Conservation (phyloP, 1,284 basidiomycete genomes). For the Porogramme epimiltina region DNA sequence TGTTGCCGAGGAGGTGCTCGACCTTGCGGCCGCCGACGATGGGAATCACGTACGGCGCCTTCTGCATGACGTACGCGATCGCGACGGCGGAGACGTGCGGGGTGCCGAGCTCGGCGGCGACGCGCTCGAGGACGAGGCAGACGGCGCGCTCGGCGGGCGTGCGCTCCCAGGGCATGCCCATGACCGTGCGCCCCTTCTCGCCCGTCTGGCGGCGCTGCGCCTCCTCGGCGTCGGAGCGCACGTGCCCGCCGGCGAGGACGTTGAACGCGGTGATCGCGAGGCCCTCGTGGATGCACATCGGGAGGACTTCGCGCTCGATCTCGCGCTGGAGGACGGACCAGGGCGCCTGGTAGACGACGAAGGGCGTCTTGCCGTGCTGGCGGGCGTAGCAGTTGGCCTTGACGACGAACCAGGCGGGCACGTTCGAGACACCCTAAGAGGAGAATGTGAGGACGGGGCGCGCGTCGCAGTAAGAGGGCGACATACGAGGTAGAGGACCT, state of each 20-base stretch:
- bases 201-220: conserved; percentile 24
- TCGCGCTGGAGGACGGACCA: conserved; percentile 48
- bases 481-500: conserved; percentile 39
- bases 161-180: conserved; percentile 27
- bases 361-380: conserved; percentile 46
- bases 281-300: conserved; percentile 48
- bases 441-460: neutral
- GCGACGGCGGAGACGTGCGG: conserved; percentile 14
- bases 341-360: conserved; percentile 50
- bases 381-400: conserved; percentile 53
- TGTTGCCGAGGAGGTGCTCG: conserved; percentile 46
- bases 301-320: conserved; percentile 54
- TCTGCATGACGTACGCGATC: conserved; percentile 32
- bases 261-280: conserved; percentile 22
- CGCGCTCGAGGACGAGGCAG: conserved; percentile 14
- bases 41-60: conserved; percentile 13
- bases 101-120: conserved; percentile 20
- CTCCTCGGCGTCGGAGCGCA: conserved; percentile 32
- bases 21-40: conserved; percentile 14
- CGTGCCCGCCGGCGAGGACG: conserved; percentile 23
- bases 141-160: conserved; percentile 13
- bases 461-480: neutral
- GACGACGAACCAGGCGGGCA: conserved; percentile 55
- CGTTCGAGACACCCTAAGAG: conserved; percentile 37
- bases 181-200: conserved; percentile 34